These are phyloP conservation scores for Neurospora sp. DNA, from an alignment of 495 filamentous ascomycete species.

Conservation along the genomic window DNA sequence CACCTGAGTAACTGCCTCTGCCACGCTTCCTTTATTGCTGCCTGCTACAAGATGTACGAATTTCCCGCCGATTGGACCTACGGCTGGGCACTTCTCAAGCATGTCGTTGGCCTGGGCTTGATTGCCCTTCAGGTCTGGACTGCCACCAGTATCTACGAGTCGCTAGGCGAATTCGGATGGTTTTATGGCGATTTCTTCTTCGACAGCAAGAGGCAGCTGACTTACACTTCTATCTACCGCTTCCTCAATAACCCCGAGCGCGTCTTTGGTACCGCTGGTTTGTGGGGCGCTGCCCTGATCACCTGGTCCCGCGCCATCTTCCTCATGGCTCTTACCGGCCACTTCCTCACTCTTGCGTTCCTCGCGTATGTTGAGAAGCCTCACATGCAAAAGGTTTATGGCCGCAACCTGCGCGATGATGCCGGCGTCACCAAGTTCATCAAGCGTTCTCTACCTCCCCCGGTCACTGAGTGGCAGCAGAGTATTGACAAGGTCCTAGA, in stretches of 20 bases:
- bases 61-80: slow-evolving; percentile 77
- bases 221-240: slow-evolving; percentile 94
- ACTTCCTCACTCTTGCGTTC: slow-evolving; percentile 75
- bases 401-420: slow-evolving; percentile 68
- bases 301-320: slow-evolving; percentile 79
- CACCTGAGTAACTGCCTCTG: slow-evolving; percentile 85
- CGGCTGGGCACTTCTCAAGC: slow-evolving; percentile 72
- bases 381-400: slow-evolving; percentile 98
- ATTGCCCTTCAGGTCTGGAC: slow-evolving; percentile 91
- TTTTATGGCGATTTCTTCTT: slow-evolving; percentile 99
- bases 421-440: slow-evolving; percentile 87
- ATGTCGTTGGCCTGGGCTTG: slow-evolving; percentile 71
- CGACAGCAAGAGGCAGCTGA: slow-evolving; percentile 75
- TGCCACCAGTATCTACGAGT: slow-evolving; percentile 85
- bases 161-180: slow-evolving; percentile 96
- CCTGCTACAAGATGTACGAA: slow-evolving; percentile 93
- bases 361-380: slow-evolving; percentile 91
- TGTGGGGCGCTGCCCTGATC: slow-evolving; percentile 92
- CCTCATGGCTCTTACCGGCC: slow-evolving; percentile 72
- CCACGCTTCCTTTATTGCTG: slow-evolving; percentile 78
- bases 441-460: slow-evolving; percentile 77
- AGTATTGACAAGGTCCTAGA: slow-evolving; percentile 81
- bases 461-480: slow-evolving; percentile 59
- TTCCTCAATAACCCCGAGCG: slow-evolving; percentile 97
- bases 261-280: slow-evolving; percentile 84